Conservation (phyloP, 2,329 filamentous ascomycete species). For the Epichloe festucae region DNA sequence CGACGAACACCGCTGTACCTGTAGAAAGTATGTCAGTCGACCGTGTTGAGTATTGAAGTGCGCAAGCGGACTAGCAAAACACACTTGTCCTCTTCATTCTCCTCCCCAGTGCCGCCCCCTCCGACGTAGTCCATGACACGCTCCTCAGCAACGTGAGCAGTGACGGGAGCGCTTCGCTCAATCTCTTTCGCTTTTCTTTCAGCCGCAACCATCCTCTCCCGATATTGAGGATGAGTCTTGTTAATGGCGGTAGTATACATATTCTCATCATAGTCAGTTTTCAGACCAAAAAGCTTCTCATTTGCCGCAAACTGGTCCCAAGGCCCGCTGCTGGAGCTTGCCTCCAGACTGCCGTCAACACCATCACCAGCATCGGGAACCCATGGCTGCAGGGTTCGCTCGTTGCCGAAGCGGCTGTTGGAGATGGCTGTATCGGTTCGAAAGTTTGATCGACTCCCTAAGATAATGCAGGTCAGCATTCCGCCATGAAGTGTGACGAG, state of each 20-base stretch:
- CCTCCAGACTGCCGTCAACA: conserved; percentile 61
- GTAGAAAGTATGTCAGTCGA: conserved; percentile 11
- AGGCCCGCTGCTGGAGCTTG: conserved; percentile 28
- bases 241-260: conserved; percentile 90
- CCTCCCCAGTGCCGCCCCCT: conserved; percentile 50
- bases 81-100: conserved; percentile 88
- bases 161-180: conserved; percentile 58
- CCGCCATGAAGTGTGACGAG: not conserved
- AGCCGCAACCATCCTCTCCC: conserved; percentile 62
- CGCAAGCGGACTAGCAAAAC: not conserved
- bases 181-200: conserved; percentile 84
- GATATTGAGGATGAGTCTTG: conserved; percentile 69
- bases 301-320: conserved; percentile 97
- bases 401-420: conserved; percentile 52
- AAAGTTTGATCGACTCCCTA: conserved; percentile 58
- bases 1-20: conserved; percentile 89
- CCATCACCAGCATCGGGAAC: conserved; percentile 51
- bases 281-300: conserved; percentile 73
- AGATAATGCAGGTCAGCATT: not conserved
- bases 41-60: not conserved
- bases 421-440: conserved; percentile 85
- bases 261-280: conserved; percentile 85
- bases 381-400: conserved; percentile 73
- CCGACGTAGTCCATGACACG: conserved; percentile 57
- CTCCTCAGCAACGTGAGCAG: conserved; percentile 82